A percentile compares a stretch with the other conserved stretches of the same genome.
phyloP scores from a whole-genome alignment of 169 alveolate species.

The Pseudocohnilembus persalinus region DNA sequence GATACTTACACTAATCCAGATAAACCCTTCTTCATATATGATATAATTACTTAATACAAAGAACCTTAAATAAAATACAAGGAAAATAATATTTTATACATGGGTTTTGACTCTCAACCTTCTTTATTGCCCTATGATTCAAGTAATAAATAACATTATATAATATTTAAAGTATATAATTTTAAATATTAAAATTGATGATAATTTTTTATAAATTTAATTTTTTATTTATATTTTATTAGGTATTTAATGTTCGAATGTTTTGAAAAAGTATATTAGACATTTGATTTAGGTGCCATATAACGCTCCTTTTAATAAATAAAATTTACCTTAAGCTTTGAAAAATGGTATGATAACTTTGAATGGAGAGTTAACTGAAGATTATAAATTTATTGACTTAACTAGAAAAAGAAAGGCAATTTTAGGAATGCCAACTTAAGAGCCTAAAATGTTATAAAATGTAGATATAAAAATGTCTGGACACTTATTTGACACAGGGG shows the following conservation, averaged over 20 bases:
- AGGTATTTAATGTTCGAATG: neutral
- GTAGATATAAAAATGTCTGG: neutral
- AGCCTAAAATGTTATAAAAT: neutral
- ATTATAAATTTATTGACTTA: no score
- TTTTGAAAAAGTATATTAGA: neutral
- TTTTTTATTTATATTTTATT: no score
- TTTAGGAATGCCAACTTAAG: no score
- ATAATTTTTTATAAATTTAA: no score
- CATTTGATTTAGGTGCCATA: neutral
- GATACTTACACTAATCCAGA: slow-evolving; percentile 64
- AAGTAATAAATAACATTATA: slow-evolving; percentile 1
- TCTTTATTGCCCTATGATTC: slow-evolving; percentile 80
- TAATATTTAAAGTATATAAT: no score
- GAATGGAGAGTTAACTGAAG: neutral
- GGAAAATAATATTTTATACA: slow-evolving; percentile 53
- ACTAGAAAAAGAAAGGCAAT: no score
- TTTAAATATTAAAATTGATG: no score
- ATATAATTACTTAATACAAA: slow-evolving; percentile 42
- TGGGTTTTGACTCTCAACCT: slow-evolving; percentile 74
- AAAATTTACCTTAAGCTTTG: neutral
- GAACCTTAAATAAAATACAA: slow-evolving; percentile 32
- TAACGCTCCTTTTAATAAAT: neutral
- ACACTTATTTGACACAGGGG: neutral
- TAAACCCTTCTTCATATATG: slow-evolving; percentile 65
- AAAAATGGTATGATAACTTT: neutral